Conservation (phyloP, 306 rosid genomes). For the Dalbergia cochinchinensis region DNA sequence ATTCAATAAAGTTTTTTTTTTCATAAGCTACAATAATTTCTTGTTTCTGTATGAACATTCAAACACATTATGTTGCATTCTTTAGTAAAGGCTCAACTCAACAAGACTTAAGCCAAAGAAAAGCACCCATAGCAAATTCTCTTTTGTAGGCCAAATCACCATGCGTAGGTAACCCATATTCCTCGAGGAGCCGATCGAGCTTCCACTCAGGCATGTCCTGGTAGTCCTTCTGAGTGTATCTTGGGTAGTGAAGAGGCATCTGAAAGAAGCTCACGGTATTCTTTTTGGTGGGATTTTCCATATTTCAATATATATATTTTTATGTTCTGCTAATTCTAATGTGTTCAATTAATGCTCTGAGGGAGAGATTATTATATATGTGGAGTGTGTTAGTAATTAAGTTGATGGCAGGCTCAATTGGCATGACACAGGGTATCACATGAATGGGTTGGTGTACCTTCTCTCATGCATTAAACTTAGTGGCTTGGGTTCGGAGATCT, state of each 20-base stretch:
- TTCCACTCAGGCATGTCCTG: conserved; percentile 83
- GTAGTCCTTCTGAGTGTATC: conserved; percentile 75
- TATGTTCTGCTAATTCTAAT: not conserved
- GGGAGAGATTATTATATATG: conserved; percentile 14
- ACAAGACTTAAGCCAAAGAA: conserved; percentile 65
- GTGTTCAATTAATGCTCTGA: not conserved
- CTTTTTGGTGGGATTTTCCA: conserved; percentile 53
- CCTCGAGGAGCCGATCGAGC: conserved; percentile 70
- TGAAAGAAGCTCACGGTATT: conserved; percentile 57
- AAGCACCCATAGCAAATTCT: conserved; percentile 80
- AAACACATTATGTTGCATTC: conserved; percentile 17
- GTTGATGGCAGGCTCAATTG: conserved; percentile 49
- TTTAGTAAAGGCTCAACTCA: not conserved
- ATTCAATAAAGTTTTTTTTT: not conserved
- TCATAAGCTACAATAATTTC: not conserved
- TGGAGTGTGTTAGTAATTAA: not conserved
- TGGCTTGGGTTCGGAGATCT: not conserved
- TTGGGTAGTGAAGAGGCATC: conserved; percentile 87
- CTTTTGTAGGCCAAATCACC: conserved; percentile 81
- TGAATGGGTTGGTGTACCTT: conserved; percentile 72
- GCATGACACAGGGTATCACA: conserved; percentile 66
- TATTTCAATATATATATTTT: conserved; percentile 4
- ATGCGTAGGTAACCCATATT: conserved; percentile 69
- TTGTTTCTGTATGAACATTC: not conserved
- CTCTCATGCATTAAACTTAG: conserved; percentile 42